Base-by-base conservation (phyloP, 2,329 filamentous ascomycete species). In the Fusarium coicis region DNA sequence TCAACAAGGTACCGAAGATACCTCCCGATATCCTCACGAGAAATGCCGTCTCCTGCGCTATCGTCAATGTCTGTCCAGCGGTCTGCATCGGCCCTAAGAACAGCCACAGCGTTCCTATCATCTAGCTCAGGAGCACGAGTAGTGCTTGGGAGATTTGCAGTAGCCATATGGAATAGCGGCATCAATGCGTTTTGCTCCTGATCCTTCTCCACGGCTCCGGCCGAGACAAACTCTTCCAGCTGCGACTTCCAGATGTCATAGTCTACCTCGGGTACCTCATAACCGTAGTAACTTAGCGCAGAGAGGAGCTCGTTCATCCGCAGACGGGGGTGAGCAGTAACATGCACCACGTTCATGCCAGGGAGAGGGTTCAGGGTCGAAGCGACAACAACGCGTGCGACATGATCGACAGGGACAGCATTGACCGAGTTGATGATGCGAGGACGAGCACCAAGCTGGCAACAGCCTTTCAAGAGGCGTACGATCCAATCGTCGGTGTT, bases 281-380 rank as follows among this genome's bases (percentile, higher is more conserved):
- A 58, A 16, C 42, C 55, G 32, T 58, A 58, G 55, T 50, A 39
- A n/a, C 42, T 49, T 8, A 50, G 55, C 21, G 26, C 32, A 28
- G 55, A 58, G 42, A 58, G 55, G 32, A 37, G 46, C 32, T 58
- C 42, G 12, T 58, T 58, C 55, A 58, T 58, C n/a, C 55, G 55
- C 23, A 58, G 55, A n/a, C 55, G 42, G 23, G 55, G 55, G 26
- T 58, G 55, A 21, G 55, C 55, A 58, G 55, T 58, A n/a, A 58
- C 55, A 21, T 58, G 55, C 18, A 58, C 32, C 16, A 58, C 55
- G 19, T 58, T 26, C 15, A 58, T 36, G 32, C 55, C 55, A 49
- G 42, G 55, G 23, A 58, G 19, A 21, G 55, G 42, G 26, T 58
- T 58, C 26, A 58, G 32, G 15, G 19, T 37, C 19, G 55, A 36